Percentiles rank a stretch among this genome's conserved stretches.
Conservation (phyloP, 1,284 basidiomycete genomes). For the Pseudozyma pruni region DNA sequence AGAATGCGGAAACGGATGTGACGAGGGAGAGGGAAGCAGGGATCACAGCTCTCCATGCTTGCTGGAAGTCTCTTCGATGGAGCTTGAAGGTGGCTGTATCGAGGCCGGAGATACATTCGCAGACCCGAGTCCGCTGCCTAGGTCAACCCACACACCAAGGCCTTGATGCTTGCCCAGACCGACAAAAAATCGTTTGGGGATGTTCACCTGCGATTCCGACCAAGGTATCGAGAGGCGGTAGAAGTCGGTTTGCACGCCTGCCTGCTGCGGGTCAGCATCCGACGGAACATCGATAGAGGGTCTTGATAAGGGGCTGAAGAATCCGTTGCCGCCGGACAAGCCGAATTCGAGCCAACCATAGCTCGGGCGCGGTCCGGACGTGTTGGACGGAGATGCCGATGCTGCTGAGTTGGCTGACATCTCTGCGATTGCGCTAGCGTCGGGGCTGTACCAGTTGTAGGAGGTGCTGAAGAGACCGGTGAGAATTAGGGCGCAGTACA, state of each 20-base stretch:
- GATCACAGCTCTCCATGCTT: constrained; percentile 7
- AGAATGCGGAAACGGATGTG: not conserved
- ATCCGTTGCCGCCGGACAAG: constrained; percentile 37
- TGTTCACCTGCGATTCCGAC: constrained; percentile 17
- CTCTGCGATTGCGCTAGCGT: not conserved
- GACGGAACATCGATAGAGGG: not conserved
- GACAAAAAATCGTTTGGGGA: constrained; percentile 40
- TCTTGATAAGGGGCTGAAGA: constrained; percentile 25
- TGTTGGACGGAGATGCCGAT: too few relatives aligned
- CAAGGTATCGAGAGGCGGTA: constrained; percentile 32
- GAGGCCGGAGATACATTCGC: not conserved
- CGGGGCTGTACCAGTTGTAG: constrained; percentile 41
- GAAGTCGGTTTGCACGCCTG: not conserved
- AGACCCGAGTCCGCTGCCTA: constrained; percentile 12
- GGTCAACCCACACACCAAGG: constrained; percentile 40
- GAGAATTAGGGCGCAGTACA: constrained; percentile 60
- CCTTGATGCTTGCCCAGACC: constrained; percentile 38
- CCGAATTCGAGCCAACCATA: constrained; percentile 40
- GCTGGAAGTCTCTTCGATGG: not conserved
- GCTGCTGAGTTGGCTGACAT: not conserved
- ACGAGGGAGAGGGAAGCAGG: not conserved
- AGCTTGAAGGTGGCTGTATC: not conserved
- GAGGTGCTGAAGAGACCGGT: constrained; percentile 55
- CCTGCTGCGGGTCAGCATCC: too few relatives aligned
- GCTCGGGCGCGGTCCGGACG: constrained; percentile 22